Base-by-base conservation (phyloP, 208 protist genomes). In the Leishmania tarentolae region DNA sequence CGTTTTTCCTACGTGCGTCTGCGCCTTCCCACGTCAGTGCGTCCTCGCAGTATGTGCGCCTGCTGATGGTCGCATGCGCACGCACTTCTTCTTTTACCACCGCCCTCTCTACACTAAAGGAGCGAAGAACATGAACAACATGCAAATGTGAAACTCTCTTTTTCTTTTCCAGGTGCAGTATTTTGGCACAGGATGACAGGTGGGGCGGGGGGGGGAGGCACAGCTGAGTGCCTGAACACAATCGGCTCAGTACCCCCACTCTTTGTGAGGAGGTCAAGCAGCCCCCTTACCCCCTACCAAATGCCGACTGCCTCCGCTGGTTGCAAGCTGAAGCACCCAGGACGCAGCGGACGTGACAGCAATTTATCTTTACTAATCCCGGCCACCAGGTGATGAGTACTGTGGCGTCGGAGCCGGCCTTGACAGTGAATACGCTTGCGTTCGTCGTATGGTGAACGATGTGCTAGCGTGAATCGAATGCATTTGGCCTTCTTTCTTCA, bases 131-230 rank as follows among this genome's bases (percentile, higher is more conserved):
- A 42, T n/a, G 65, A 47, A 1, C 11, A 19, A 40, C 44, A 21
- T 31, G n/a, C 24, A 69, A 28, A 47, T 11, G 50, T 21, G 13
- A 4, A 74, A 59, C 44, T 40, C 42, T 69, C 35, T 69, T 71
- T 74, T 75, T 80, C 35, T 59, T 56, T 74, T 44, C 44, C 61
- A 75, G n/a, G 47, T n/a, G 50, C 44, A 24, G 15, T 19, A 13
- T 71, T 46, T 13, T 28, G 66, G 40, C 40, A 19, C 17, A 15
- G 21, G 66, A 71, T 46, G 66, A 47, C 37, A 0, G n/a, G n/a
- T n/a, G n/a, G n/a, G n/a, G n/a, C n/a, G n/a, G n/a, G n/a, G n/a
- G n/a, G n/a, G 40, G 31, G 35, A 21, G 21, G 28, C 66, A 28
- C 15, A 35, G 13, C 66, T 11, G 7, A 44, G 66, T 21, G 37